phyloP scores from a whole-genome alignment of 2,329 filamentous ascomycete genomes.

The Fusarium zealandicum region DNA sequence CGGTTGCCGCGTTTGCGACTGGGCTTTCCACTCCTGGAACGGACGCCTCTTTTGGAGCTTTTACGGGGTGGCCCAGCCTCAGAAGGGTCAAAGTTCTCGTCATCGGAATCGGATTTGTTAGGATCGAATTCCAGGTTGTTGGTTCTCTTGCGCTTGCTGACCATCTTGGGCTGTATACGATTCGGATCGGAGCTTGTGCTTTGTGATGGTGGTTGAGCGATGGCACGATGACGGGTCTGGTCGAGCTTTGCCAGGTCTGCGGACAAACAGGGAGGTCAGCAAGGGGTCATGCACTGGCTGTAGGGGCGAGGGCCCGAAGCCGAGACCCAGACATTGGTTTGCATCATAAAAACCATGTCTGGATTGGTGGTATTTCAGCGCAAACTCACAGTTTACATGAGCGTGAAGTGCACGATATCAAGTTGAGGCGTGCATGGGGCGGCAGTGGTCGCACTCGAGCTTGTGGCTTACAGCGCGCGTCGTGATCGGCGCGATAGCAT shows the following conservation, averaged over 20 bases:
- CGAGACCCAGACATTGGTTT: background rate
- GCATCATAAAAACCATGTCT: background rate
- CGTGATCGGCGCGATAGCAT: constrained; percentile 29
- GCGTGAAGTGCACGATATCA: constrained; percentile 37
- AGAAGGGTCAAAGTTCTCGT: constrained; percentile 69
- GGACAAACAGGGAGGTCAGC: constrained; percentile 24
- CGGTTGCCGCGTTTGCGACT: constrained; percentile 49
- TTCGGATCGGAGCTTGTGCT: background rate
- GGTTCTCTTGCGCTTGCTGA: constrained; percentile 61
- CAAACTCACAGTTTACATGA: constrained; percentile 35
- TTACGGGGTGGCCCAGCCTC: constrained; percentile 53
- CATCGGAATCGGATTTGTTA: constrained; percentile 70
- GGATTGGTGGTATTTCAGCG: constrained; percentile 2
- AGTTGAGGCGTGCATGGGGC: constrained; percentile 38
- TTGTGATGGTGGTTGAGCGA: constrained; percentile 3
- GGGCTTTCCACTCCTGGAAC: constrained; percentile 46
- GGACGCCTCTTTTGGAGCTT: constrained; percentile 52
- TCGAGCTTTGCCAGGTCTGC: constrained; percentile 23
- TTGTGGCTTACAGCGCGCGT: constrained; percentile 38
- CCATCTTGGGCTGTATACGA: constrained; percentile 37
- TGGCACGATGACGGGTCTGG: constrained; percentile 16
- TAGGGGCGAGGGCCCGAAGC: background rate
- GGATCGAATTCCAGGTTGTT: constrained; percentile 67
- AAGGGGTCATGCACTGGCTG: constrained; percentile 17
- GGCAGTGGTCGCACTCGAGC: constrained; percentile 34